phyloP scores from a whole-genome alignment of 2,329 filamentous ascomycete species.

The Ceratocystis alfenasii region DNA sequence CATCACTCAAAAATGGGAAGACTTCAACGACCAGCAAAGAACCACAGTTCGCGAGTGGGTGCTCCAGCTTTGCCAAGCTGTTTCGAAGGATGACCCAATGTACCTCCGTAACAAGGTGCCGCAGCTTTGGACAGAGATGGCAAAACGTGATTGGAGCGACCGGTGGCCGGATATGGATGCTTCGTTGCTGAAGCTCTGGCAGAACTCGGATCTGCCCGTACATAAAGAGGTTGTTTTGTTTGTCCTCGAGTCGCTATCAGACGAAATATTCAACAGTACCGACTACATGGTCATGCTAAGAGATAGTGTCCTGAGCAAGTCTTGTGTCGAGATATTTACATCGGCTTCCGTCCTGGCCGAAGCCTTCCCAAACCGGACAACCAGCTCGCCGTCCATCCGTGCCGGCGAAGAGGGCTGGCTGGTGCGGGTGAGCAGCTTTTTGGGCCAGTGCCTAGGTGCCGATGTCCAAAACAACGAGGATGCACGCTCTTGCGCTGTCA shows the following conservation, averaged over 20 bases:
- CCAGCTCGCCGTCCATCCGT: conserved; percentile 52
- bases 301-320: conserved; percentile 72
- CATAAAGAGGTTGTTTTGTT: conserved; percentile 79
- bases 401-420: conserved; percentile 81
- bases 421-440: conserved; percentile 58
- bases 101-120: conserved; percentile 90
- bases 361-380: conserved; percentile 60
- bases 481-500: conserved; percentile 58
- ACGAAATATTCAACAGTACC: conserved; percentile 86
- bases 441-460: conserved; percentile 59
- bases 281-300: conserved; percentile 75
- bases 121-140: conserved; percentile 87
- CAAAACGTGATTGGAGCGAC: conserved; percentile 82
- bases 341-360: conserved; percentile 63
- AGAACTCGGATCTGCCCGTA: conserved; percentile 47
- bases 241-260: conserved; percentile 80
- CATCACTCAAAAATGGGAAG: conserved; percentile 72
- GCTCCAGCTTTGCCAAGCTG: conserved; percentile 60
- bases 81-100: conserved; percentile 59
- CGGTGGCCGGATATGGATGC: conserved; percentile 94
- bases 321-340: conserved; percentile 88
- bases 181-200: conserved; percentile 72
- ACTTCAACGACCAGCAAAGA: conserved; percentile 57
- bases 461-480: conserved; percentile 54
- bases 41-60: conserved; percentile 62